A percentile compares a stretch with the other conserved stretches of the same genome.
phyloP scores from a whole-genome alignment of 352 stramenopile genomes.

The Globisporangium parvum region DNA sequence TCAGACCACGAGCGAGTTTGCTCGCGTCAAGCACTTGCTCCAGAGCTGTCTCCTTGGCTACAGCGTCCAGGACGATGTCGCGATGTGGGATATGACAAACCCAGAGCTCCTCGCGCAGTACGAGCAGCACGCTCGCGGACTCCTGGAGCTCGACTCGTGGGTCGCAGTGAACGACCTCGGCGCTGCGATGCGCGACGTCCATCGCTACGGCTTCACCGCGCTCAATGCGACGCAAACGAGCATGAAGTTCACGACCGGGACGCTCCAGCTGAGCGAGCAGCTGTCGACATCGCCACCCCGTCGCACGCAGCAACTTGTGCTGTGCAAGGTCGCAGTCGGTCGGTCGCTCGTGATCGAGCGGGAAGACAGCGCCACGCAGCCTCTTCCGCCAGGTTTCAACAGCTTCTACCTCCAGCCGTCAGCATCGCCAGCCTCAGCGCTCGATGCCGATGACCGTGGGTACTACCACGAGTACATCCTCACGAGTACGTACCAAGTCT shows the following conservation, averaged over 20 bases:
- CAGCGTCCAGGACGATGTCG: constrained; percentile 47
- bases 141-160: constrained; percentile 75
- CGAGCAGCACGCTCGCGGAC: constrained; percentile 30
- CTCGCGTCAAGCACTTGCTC: constrained; percentile 58
- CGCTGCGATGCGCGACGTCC: constrained; percentile 41
- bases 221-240: constrained; percentile 30
- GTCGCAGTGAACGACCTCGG: constrained; percentile 66
- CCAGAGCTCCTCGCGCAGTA: constrained; percentile 50
- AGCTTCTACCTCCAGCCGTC: constrained; percentile 51
- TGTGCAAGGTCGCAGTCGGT: constrained; percentile 73
- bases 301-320: constrained; percentile 45
- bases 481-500: constrained; percentile 47
- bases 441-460: constrained; percentile 18
- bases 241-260: constrained; percentile 71
- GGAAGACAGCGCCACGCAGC: constrained; percentile 35
- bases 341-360: constrained; percentile 39
- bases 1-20: constrained; percentile 42
- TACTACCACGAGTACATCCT: constrained; percentile 81
- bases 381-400: constrained; percentile 56
- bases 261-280: constrained; percentile 27
- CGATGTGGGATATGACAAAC: constrained; percentile 73
- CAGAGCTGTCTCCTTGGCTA: constrained; percentile 50
- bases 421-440: constrained; percentile 9
- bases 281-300: background rate
- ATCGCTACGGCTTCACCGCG: constrained; percentile 47